Base-by-base conservation (phyloP, 345 rosid genomes). In the Eutrema japonicum region DNA sequence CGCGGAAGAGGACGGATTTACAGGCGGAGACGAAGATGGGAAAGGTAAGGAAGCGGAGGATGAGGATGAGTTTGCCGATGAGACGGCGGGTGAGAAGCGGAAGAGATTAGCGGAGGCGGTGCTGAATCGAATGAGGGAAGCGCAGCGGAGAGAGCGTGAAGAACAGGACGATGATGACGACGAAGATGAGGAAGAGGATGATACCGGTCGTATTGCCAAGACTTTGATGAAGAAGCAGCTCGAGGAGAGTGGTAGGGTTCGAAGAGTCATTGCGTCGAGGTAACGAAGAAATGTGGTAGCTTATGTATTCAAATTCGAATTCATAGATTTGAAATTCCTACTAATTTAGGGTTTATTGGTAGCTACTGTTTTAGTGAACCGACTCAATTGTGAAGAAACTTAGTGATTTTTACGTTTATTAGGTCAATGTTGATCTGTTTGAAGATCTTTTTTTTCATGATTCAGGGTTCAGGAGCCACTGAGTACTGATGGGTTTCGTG, bases 161-260 rank as follows among this genome's bases (percentile, higher is more conserved):
- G 92, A 80, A 53, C 82, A 68, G 59, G 89, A 65, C 1, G 86
- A 74, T 6, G 86, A 78, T n/a, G 84, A 70, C 0, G 82, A 77
- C 2, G 91, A 87, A 50, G 81, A 66, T 12, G 97, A 87, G 33
- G 81, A 64, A 61, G 97, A 87, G 4, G 55, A 64, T 64, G 42
- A 47, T 10, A 13, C 16, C 43, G 95, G 83, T 0, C 83, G 59
- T 47, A 78, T 92, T 9, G 85, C 79, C 3, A 83, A 82, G 75
- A 77, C 78, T 64, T 78, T 96, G 92, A 83, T 86, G 85, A 83
- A 89, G 83, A 86, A 88, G 77, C 99, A 96, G 87, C 85, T 83
- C 6, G 96, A 90, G 78, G 98, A 90, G 11, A 90, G 89, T 78
- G 99, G 98, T 10, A 73, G 99, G 51, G 80, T 82, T 75, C 83